Conservation (phyloP, 345 rosid genomes). For the Nephelium lappaceum region DNA sequence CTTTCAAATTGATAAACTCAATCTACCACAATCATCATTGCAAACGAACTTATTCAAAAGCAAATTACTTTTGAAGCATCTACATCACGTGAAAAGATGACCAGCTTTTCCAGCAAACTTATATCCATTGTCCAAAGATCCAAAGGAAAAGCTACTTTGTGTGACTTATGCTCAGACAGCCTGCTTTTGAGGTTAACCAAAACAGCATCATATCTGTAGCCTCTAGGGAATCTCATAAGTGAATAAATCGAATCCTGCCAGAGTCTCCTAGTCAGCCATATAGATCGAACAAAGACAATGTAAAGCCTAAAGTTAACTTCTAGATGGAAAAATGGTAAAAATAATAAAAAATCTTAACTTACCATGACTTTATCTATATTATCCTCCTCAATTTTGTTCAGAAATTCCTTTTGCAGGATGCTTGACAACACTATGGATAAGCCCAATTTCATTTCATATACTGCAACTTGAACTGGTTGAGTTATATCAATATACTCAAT, state of each 20-base stretch:
- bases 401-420: conserved; percentile 43
- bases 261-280: conserved; percentile 24
- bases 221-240: conserved; percentile 84
- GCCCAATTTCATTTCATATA: conserved; percentile 90
- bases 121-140: conserved; percentile 48
- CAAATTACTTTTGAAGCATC: conserved; percentile 48
- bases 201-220: conserved; percentile 32
- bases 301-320: conserved; percentile 3
- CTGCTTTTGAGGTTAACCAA: conserved; percentile 29
- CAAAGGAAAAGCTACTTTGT: conserved; percentile 39
- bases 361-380: conserved; percentile 65
- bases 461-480: conserved; percentile 92
- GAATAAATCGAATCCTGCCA: conserved; percentile 71
- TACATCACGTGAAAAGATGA: conserved; percentile 44
- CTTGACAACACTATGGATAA: conserved; percentile 63
- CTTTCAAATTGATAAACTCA: background rate
- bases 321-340: conserved; percentile 12
- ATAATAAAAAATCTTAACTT: conserved; percentile 24
- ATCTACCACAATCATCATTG: background rate
- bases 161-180: conserved; percentile 41
- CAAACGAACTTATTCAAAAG: conserved; percentile 6
- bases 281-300: conserved; percentile 10
- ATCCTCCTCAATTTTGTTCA: conserved; percentile 45
- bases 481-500: conserved; percentile 66
- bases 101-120: conserved; percentile 65